A percentile compares a stretch with the other conserved stretches of the same genome.
phyloP scores from a whole-genome alignment of 345 rosid species.

The Eucalyptus globulus region DNA sequence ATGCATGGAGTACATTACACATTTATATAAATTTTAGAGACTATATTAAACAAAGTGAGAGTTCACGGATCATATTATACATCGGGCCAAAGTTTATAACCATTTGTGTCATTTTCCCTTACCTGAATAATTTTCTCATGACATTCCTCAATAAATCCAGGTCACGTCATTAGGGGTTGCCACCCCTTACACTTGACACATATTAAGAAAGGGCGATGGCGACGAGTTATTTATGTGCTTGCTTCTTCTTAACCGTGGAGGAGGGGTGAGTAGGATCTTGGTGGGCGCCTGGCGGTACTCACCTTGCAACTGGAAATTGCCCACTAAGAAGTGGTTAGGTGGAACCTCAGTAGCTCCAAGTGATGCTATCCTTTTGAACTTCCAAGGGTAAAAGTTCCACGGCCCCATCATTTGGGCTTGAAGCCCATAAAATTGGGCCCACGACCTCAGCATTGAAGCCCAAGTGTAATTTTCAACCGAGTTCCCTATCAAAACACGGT shows the following conservation, averaged over 20 bases:
- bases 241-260: neutral
- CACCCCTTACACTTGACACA: neutral
- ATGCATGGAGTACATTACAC: no score
- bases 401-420: neutral
- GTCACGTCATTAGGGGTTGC: neutral
- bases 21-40: no score
- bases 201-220: neutral
- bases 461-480: neutral
- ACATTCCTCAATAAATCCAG: neutral
- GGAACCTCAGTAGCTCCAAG: neutral
- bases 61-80: fast-evolving
- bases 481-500: neutral
- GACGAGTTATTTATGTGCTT: neutral
- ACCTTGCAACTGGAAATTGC: no score
- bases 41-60: no score
- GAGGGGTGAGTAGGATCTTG: no score
- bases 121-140: neutral
- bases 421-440: neutral
- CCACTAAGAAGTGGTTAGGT: no score
- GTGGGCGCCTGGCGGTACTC: no score
- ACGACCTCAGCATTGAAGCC: neutral
- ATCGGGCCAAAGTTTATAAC: no score
- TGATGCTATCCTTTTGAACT: neutral
- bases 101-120: no score
- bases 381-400: fast-evolving